Evolutionary conservation across 257 asterid species (phyloP).

Genomic region (Solanum appendiculatum): DNA sequence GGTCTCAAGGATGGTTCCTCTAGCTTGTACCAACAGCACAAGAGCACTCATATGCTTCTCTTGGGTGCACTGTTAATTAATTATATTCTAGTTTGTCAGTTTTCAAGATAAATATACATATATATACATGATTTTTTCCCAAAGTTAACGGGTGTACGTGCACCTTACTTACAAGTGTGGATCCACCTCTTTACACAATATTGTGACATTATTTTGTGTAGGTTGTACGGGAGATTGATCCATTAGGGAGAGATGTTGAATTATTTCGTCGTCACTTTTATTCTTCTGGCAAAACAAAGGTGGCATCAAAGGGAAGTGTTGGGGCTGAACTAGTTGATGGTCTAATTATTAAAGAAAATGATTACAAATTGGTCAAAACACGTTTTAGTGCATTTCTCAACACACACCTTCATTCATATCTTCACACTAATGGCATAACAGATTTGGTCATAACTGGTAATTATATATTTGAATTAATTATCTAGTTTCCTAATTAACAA

Average conservation of each 20-base stretch:
- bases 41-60: too few relatives aligned
- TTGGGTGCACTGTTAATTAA: too few relatives aligned
- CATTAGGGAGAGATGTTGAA: constrained; percentile 69
- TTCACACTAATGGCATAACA: constrained; percentile 43
- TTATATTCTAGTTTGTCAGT: too few relatives aligned
- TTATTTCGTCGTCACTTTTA: constrained; percentile 53
- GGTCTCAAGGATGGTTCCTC: too few relatives aligned
- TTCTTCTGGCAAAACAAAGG: constrained; percentile 42
- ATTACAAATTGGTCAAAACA: constrained; percentile 78
- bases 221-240: constrained; percentile 85
- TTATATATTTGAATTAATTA: neutral
- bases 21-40: too few relatives aligned
- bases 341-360: constrained; percentile 45
- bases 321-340: constrained; percentile 86
- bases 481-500: too few relatives aligned
- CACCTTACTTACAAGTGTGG: too few relatives aligned
- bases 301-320: constrained; percentile 50
- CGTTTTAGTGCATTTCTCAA: constrained; percentile 80
- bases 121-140: too few relatives aligned
- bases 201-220: neutral
- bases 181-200: too few relatives aligned
- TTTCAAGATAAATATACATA: too few relatives aligned
- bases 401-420: constrained; percentile 68
- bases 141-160: too few relatives aligned
- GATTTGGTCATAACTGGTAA: constrained; percentile 41